These are phyloP conservation scores for Begonia peltatifolia DNA, from an alignment of 306 rosid species.

Conservation along the genomic window DNA sequence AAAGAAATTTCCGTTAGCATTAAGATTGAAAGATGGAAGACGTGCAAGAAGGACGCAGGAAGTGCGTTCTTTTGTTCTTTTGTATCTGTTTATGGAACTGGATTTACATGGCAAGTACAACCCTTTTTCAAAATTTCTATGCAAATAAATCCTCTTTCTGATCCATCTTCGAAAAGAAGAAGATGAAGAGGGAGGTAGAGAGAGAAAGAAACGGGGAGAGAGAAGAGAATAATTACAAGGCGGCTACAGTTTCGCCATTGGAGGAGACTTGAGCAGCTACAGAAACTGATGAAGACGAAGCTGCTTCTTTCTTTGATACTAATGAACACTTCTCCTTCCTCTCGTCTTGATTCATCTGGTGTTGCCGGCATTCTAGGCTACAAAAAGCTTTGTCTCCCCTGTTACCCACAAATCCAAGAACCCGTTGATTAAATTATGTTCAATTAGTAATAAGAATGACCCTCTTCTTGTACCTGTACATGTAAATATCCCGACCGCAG, in stretches of 20 bases:
- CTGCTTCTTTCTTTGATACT: conserved; percentile 35
- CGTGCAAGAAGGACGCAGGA: too few relatives aligned
- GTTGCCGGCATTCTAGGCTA: conserved; percentile 77
- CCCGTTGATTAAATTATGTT: background rate
- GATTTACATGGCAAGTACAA: too few relatives aligned
- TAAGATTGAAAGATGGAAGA: too few relatives aligned
- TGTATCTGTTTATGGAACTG: too few relatives aligned
- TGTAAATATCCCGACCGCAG: conserved; percentile 77
- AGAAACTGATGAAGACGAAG: conserved; percentile 9
- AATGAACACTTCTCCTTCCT: conserved; percentile 41
- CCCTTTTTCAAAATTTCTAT: too few relatives aligned
- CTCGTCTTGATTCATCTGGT: conserved; percentile 82
- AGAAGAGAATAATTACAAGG: conserved; percentile 16
- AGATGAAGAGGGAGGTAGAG: background rate
- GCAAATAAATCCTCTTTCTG: too few relatives aligned
- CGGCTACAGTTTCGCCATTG: conserved; percentile 44
- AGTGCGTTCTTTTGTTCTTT: too few relatives aligned
- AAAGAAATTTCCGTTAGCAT: too few relatives aligned
- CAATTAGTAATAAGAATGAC: background rate
- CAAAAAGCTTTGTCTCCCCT: conserved; percentile 87
- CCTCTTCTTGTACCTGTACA: conserved; percentile 46
- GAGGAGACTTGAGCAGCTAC: conserved; percentile 22
- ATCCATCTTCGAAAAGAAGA: background rate
- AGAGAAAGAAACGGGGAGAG: background rate
- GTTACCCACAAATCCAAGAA: conserved; percentile 3